These are phyloP conservation scores for Cladosporium halotolerans DNA, from an alignment of 2,329 filamentous ascomycete species.

Conservation along the genomic window DNA sequence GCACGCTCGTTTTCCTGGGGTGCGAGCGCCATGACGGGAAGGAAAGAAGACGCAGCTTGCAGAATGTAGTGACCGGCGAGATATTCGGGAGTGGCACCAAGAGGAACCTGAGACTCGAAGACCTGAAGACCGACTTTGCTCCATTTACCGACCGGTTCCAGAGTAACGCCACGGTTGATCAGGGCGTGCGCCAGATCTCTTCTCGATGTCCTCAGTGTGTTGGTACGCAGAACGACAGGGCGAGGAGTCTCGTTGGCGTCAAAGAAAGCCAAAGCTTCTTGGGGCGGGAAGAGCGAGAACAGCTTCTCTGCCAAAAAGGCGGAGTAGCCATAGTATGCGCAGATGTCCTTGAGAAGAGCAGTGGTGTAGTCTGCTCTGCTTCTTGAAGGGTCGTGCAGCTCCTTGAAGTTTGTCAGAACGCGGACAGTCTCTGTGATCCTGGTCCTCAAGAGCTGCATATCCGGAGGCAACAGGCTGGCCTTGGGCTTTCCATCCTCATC, in stretches of 20 bases:
- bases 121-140: conserved; percentile 95
- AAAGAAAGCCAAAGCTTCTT: conserved; percentile 96
- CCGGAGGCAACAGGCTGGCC: conserved; percentile 65
- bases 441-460: conserved; percentile 80
- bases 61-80: conserved; percentile 96
- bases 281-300: conserved; percentile 82
- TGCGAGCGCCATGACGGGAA: conserved; percentile 94
- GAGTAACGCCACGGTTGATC: conserved; percentile 91
- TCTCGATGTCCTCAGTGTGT: conserved; percentile 74
- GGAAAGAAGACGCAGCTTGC: conserved; percentile 91
- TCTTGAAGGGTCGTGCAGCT: conserved; percentile 69
- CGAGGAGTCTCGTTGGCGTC: conserved; percentile 95
- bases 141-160: conserved; percentile 98
- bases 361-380: conserved; percentile 83
- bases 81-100: conserved; percentile 95
- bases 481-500: conserved; percentile 51
- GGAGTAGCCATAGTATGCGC: conserved; percentile 94
- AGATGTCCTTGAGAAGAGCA: conserved; percentile 85
- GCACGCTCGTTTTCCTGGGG: conserved; percentile 89
- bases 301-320: conserved; percentile 94
- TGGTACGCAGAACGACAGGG: conserved; percentile 92
- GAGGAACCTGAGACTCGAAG: conserved; percentile 80
- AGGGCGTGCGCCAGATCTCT: conserved; percentile 83
- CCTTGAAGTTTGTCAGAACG: conserved; percentile 81
- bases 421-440: conserved; percentile 91